phyloP scores from a whole-genome alignment of 768 basidiomycete species.

The Mycena latifolia region DNA sequence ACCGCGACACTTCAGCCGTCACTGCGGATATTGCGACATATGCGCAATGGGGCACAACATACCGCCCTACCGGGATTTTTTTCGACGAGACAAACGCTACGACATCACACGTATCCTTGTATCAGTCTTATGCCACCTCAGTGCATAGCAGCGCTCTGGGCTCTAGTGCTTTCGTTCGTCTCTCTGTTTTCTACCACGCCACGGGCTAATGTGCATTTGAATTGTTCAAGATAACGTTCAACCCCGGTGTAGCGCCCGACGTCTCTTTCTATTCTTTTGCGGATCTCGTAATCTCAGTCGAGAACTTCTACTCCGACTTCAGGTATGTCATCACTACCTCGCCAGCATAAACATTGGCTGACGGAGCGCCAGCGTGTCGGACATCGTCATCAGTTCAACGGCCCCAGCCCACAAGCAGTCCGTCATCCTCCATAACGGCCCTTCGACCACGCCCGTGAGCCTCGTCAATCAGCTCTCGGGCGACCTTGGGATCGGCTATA shows the following conservation, averaged over 20 bases:
- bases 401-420: not conserved
- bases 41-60: constrained; percentile 43
- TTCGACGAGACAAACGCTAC: constrained; percentile 48
- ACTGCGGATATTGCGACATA: constrained; percentile 47
- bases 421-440: not conserved
- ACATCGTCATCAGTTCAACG: not conserved
- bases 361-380: not conserved
- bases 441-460: not conserved
- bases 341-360: no score
- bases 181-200: no score
- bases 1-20: constrained; percentile 38
- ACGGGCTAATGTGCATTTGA: not conserved
- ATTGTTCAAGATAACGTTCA: constrained; percentile 41
- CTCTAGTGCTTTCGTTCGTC: constrained; percentile 1
- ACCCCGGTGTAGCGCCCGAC: constrained; percentile 41
- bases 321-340: constrained; percentile 32
- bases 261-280: constrained; percentile 41
- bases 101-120: constrained; percentile 36
- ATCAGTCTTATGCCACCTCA: constrained; percentile 38
- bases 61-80: constrained; percentile 49
- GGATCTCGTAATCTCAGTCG: constrained; percentile 46
- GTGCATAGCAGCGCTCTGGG: constrained; percentile 26
- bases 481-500: no score
- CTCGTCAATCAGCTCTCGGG: not conserved
- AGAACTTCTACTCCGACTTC: constrained; percentile 45